Base-by-base conservation (phyloP, 2,329 filamentous ascomycete species). In the Penicillium expansum region DNA sequence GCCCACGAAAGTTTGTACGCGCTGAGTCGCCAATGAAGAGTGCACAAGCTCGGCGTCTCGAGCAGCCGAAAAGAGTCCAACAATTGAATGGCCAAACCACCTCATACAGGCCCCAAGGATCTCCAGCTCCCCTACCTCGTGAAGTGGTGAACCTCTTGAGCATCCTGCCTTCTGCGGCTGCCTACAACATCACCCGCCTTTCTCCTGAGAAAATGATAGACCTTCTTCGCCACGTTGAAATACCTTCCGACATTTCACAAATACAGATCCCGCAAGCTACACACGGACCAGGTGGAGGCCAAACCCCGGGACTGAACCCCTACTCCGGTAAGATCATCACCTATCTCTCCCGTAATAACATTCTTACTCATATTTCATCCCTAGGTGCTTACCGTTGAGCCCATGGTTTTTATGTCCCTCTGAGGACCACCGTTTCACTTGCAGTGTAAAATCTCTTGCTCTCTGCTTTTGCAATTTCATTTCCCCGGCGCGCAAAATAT, bases 11-110 rank as follows among this genome's bases (percentile, higher is more conserved):
- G 73, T 83, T 97, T 50, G 84, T 88, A 48, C 86, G 95, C 43
- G 92, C 89, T n/a, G 92, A 90, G 55, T 97, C 93, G 5, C 94
- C 95, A 0, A 82, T 97, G 37, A 99, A 97, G 72, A 91, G 91
- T 14, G 90, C 91, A 1, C 91, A 93, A 37, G 91, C 91, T 27
- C 87, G 92, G 55, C 87, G 92, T 35, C 81, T 95, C 22, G 91
- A 94, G 67, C 89, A 94, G 70, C 87, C 91, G 61, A 81, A 81
- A 56, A 76, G 80, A 44, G 76, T 79, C 9, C 70, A 70, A 33
- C 71, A 68, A 29, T 56, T 68, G 18, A 72, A 74, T 45, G 67
- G 64, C 16, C 65, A 66, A 48, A 50, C 57, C 32, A 63, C 66
- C 9, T 70, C 73, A 45, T 70, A 73, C 70, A 83, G 85, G 50